These are phyloP conservation scores for Heliosperma pusillum DNA, from an alignment of 148 eudicot species.

Conservation along the genomic window DNA sequence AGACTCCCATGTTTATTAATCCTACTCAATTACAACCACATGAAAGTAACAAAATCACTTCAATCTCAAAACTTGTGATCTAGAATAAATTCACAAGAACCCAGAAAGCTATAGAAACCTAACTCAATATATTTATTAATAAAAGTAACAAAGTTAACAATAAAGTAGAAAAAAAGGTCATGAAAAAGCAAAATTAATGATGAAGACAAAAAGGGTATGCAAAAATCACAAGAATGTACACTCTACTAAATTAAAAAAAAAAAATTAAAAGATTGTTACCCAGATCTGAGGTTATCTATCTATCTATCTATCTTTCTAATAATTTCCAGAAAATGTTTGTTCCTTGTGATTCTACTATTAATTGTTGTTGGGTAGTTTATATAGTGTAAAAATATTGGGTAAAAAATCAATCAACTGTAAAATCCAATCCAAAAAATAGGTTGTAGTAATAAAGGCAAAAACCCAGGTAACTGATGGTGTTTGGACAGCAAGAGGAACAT, in stretches of 20 bases:
- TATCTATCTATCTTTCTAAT: constrained; percentile 3
- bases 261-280: constrained; percentile 24
- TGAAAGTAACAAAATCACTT: not conserved
- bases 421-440: constrained; percentile 16
- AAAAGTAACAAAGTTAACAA: not conserved
- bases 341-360: not conserved
- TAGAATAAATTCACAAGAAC: constrained; percentile 22
- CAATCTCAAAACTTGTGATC: constrained; percentile 27
- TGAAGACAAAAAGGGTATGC: constrained; percentile 27
- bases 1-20: too few relatives aligned
- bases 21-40: not conserved
- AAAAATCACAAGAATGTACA: constrained; percentile 34
- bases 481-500: constrained; percentile 18
- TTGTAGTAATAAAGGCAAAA: constrained; percentile 27
- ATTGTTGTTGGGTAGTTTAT: not conserved
- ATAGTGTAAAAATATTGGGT: not conserved
- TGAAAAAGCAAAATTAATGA: constrained; percentile 24
- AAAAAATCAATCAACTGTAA: not conserved
- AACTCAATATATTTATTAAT: constrained; percentile 11
- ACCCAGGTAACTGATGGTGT: constrained; percentile 12
- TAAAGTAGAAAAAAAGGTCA: constrained; percentile 12
- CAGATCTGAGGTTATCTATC: constrained; percentile 35
- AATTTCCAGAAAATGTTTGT: constrained; percentile 6
- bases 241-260: not conserved
- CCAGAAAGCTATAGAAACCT: constrained; percentile 20